Evolutionary conservation across 2,329 filamentous ascomycete species (phyloP).

Genomic region (Paramyrothecium roridum): DNA sequence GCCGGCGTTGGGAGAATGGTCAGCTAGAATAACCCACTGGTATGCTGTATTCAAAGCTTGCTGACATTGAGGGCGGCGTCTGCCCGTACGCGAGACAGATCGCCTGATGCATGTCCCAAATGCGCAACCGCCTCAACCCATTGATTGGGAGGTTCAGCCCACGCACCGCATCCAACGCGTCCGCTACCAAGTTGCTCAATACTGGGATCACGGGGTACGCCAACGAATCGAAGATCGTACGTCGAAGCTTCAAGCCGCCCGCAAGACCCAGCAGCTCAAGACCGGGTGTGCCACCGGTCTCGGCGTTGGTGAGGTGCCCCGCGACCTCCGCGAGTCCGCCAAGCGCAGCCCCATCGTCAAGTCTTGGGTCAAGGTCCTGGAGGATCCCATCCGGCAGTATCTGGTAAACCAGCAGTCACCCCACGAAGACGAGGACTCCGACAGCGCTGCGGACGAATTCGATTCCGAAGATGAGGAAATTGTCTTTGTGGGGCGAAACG

Average conservation of each 20-base stretch:
- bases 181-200: slow-evolving; percentile 83
- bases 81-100: slow-evolving; percentile 48
- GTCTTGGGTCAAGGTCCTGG: slow-evolving; percentile 76
- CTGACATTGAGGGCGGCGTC: slow-evolving; percentile 9
- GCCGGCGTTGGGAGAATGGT: slow-evolving; percentile 96
- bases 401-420: slow-evolving; percentile 48
- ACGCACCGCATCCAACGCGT: slow-evolving; percentile 76
- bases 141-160: slow-evolving; percentile 79
- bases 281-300: slow-evolving; percentile 37
- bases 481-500: slow-evolving; percentile 76
- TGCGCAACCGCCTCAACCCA: slow-evolving; percentile 74
- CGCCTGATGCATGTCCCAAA: slow-evolving; percentile 84
- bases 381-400: slow-evolving; percentile 78
- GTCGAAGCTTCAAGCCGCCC: slow-evolving; percentile 34
- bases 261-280: slow-evolving; percentile 43
- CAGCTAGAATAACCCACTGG: slow-evolving; percentile 3
- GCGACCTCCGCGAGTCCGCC: slow-evolving; percentile 74
- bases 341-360: slow-evolving; percentile 79
- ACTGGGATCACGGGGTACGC: slow-evolving; percentile 66
- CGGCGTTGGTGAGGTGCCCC: slow-evolving; percentile 62
- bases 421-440: slow-evolving; percentile 9
- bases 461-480: slow-evolving; percentile 75
- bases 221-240: slow-evolving; percentile 48
- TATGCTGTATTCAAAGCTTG: background rate
- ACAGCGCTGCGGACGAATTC: slow-evolving; percentile 34